Conservation (phyloP, 768 basidiomycete species). For the Boletus patriciae region DNA sequence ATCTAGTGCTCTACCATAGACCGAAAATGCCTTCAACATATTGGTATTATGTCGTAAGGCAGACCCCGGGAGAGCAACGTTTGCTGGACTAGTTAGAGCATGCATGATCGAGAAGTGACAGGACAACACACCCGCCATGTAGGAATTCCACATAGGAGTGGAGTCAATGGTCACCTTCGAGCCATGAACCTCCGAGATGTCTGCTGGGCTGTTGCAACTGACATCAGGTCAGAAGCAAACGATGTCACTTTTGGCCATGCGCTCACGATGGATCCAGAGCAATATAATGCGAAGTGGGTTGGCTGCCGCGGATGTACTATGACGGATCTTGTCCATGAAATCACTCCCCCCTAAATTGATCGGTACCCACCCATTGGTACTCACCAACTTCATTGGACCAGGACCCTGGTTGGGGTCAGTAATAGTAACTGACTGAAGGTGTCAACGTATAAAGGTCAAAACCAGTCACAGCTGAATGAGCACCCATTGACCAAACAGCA, state of each 20-base stretch:
- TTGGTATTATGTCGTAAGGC: neutral
- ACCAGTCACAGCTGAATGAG: too few relatives aligned
- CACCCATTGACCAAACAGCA: neutral
- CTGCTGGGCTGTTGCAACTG: neutral
- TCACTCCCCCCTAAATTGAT: neutral
- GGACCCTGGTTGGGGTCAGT: neutral
- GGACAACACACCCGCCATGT: neutral
- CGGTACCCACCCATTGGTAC: neutral
- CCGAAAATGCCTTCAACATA: neutral
- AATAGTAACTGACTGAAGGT: neutral
- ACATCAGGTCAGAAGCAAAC: neutral
- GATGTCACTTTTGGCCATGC: neutral
- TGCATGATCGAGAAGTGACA: neutral
- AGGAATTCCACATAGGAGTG: neutral
- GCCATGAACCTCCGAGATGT: neutral
- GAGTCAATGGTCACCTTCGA: neutral
- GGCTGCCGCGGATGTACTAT: neutral
- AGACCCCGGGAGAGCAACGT: neutral
- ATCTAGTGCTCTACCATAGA: neutral
- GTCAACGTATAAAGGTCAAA: neutral
- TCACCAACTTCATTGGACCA: neutral
- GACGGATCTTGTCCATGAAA: neutral
- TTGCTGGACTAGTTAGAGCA: neutral
- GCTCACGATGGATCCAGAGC: neutral
- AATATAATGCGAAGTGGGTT: neutral